phyloP scores from a whole-genome alignment of 1,284 basidiomycete genomes.

The Ceraceosorus guamensis region DNA sequence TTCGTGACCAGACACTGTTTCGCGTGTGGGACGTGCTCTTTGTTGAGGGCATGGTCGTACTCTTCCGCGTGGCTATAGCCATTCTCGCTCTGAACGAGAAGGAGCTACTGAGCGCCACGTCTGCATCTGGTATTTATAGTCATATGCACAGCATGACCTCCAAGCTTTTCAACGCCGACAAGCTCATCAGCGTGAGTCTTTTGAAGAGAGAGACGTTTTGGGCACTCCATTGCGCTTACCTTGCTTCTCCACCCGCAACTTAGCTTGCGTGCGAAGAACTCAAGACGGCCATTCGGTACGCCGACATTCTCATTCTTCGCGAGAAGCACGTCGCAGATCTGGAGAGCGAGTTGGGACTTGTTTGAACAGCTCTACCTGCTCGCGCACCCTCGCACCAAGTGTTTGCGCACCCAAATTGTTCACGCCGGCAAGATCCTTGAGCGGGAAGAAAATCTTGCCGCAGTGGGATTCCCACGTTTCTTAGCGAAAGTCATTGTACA shows the following conservation, averaged over 20 bases:
- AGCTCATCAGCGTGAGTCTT: constrained; percentile 59
- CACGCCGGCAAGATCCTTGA: no score
- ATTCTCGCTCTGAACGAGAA: constrained; percentile 75
- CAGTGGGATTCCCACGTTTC: no score
- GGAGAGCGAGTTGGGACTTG: constrained; percentile 3
- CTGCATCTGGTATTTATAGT: constrained; percentile 77
- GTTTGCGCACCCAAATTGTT: no score
- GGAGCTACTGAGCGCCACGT: constrained; percentile 72
- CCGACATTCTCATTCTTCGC: constrained; percentile 64
- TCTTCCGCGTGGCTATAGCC: constrained; percentile 75
- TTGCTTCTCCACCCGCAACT: neutral
- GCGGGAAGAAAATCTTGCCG: no score
- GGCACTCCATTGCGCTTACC: neutral
- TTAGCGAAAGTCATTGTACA: no score
- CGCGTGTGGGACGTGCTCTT: constrained; percentile 74
- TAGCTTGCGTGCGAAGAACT: constrained; percentile 56
- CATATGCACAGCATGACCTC: constrained; percentile 77
- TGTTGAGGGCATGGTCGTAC: constrained; percentile 79
- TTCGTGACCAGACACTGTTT: constrained; percentile 30
- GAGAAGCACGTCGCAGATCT: constrained; percentile 52
- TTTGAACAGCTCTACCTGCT: neutral
- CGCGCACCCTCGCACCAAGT: no score
- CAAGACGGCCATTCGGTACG: constrained; percentile 59
- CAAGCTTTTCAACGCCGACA: constrained; percentile 84
- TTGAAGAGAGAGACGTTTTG: no score